phyloP scores from a whole-genome alignment of 2,329 filamentous ascomycete genomes.

The Leptographium procerum region DNA sequence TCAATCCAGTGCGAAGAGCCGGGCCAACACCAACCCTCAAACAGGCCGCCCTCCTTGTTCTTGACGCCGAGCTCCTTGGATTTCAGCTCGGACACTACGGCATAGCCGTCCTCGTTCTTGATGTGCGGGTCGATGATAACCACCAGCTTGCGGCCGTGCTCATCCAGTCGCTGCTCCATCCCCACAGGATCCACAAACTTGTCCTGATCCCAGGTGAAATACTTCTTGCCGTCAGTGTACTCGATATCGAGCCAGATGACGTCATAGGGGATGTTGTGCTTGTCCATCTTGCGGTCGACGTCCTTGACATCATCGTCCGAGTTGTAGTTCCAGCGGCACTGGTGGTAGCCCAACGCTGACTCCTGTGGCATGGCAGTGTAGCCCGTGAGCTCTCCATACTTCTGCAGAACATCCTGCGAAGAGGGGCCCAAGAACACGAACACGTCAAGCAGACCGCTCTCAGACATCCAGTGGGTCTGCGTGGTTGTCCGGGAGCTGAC shows the following conservation, averaged over 20 bases:
- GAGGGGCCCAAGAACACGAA: conserved; percentile 91
- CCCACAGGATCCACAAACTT: conserved; percentile 75
- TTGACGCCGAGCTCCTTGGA: conserved; percentile 73
- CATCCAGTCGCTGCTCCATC: conserved; percentile 82
- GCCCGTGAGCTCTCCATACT: conserved; percentile 83
- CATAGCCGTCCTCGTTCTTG: conserved; percentile 77
- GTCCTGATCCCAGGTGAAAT: conserved; percentile 92
- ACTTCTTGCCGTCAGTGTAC: conserved; percentile 93
- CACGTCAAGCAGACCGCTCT: conserved; percentile 77
- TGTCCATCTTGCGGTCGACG: conserved; percentile 93
- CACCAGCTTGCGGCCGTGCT: conserved; percentile 79
- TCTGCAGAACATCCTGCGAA: conserved; percentile 67
- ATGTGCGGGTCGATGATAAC: conserved; percentile 96
- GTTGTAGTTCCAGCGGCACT: conserved; percentile 98
- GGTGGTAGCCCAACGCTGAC: conserved; percentile 87
- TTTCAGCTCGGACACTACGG: conserved; percentile 68
- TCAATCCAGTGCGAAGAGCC: conserved; percentile 96
- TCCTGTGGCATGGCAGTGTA: conserved; percentile 85
- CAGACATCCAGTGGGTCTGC: conserved; percentile 93
- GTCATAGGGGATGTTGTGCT: conserved; percentile 90
- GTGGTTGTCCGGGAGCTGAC: conserved; percentile 60
- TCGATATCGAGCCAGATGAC: conserved; percentile 99
- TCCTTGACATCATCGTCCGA: conserved; percentile 95
- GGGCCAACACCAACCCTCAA: conserved; percentile 98
- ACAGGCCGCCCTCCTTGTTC: conserved; percentile 81